These are phyloP conservation scores for Geotrichum klebahnii DNA, from an alignment of 1,139 yeast species.

Conservation along the genomic window DNA sequence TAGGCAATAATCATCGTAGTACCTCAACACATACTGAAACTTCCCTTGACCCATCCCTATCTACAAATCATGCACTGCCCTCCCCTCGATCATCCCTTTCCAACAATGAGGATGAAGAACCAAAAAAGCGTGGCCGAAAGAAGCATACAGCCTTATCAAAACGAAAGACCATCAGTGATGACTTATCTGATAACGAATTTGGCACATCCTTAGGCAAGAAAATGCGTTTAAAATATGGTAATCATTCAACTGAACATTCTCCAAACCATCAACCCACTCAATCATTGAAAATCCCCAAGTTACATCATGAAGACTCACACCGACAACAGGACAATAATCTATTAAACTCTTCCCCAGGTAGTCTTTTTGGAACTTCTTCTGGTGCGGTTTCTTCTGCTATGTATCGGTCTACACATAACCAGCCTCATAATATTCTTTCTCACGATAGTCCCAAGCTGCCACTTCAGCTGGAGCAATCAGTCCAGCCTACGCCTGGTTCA, in stretches of 20 bases:
- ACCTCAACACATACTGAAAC: neutral
- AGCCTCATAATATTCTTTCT: too few relatives aligned
- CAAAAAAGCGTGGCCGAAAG: neutral
- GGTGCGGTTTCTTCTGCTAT: too few relatives aligned
- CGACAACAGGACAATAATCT: too few relatives aligned
- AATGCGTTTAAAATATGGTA: neutral
- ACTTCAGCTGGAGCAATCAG: neutral
- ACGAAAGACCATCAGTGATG: neutral
- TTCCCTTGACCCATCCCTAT: neutral
- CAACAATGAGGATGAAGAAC: neutral
- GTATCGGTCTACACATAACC: too few relatives aligned
- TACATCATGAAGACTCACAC: neutral
- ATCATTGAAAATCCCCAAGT: neutral
- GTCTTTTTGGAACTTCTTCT: too few relatives aligned
- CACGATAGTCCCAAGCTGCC: neutral
- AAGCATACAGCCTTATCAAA: neutral
- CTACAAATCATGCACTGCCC: neutral
- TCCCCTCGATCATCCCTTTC: neutral
- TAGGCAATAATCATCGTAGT: neutral
- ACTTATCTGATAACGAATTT: neutral
- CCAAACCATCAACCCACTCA: slow-evolving; percentile 3
- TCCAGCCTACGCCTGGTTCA: neutral
- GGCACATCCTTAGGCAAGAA: neutral
- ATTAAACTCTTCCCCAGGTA: too few relatives aligned
- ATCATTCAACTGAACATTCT: neutral